A percentile compares a stretch with the other conserved stretches of the same genome.
phyloP scores from a whole-genome alignment of 345 rosid species.

The Gossypium bickii region DNA sequence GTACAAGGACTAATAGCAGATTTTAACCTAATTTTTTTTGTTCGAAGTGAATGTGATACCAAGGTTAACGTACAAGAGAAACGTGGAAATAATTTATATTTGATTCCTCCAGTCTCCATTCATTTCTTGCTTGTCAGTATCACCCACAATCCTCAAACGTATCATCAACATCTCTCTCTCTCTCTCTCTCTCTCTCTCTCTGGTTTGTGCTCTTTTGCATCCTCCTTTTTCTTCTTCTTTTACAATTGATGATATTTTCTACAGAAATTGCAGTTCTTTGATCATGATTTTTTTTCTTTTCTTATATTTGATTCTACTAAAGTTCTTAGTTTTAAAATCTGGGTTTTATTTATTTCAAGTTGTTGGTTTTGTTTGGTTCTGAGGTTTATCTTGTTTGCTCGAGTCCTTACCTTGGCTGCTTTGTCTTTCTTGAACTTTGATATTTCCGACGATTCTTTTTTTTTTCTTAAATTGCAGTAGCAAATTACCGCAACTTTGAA shows the following conservation, averaged over 20 bases:
- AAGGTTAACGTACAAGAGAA: background rate
- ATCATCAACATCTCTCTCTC: background rate
- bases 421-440: background rate
- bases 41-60: background rate
- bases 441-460: background rate
- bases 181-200: background rate
- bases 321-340: background rate
- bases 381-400: background rate
- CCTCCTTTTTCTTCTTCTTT: background rate
- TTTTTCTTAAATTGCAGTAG: background rate
- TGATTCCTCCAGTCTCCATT: background rate
- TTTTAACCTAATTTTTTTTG: too few species aligned
- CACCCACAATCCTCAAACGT: background rate
- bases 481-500: background rate
- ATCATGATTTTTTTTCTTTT: background rate
- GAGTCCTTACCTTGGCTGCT: background rate
- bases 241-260: background rate
- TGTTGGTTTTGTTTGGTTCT: background rate
- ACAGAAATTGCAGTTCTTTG: background rate
- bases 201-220: constrained; percentile 8
- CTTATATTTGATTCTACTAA: background rate
- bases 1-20: too few species aligned
- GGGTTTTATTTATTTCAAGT: background rate
- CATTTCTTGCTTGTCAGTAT: background rate
- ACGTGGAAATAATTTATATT: background rate